Percentiles rank a stretch among this genome's conserved stretches.
Evolutionary conservation across 345 rosid genomes (phyloP).

Genomic region (Arabidopsis arenosa): DNA sequence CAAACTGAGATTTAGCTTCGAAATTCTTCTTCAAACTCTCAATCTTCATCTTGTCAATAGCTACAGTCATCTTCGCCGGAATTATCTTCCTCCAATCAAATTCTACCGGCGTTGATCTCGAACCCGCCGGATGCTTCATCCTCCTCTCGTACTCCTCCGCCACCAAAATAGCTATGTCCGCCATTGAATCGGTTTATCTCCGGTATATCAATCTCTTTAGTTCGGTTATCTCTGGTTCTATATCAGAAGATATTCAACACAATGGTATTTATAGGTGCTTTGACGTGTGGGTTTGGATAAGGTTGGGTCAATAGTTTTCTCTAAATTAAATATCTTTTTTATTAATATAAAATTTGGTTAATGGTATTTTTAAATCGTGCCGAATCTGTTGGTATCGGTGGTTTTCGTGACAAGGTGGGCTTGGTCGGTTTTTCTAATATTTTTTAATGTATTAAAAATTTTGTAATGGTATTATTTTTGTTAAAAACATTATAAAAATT

Average conservation of each 20-base stretch:
- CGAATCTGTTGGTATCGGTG: slow-evolving; percentile 33
- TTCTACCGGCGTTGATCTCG: slow-evolving; percentile 15
- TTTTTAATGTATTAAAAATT: neutral
- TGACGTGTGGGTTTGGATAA: slow-evolving; percentile 36
- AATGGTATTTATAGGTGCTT: slow-evolving; percentile 30
- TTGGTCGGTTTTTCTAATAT: slow-evolving; percentile 11
- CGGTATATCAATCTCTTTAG: slow-evolving; percentile 1
- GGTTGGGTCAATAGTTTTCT: slow-evolving; percentile 21
- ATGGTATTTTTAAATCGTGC: slow-evolving; percentile 25
- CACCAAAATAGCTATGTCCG: slow-evolving; percentile 47
- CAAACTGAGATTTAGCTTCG: slow-evolving; percentile 41
- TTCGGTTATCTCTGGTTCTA: slow-evolving; percentile 36
- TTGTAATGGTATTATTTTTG: neutral
- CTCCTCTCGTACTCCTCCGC: slow-evolving; percentile 47
- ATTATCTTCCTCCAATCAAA: slow-evolving; percentile 25
- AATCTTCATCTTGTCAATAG: slow-evolving; percentile 35
- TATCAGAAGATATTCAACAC: neutral
- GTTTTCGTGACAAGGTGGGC: slow-evolving; percentile 41
- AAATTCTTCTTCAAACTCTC: slow-evolving; percentile 38
- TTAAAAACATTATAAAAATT: neutral
- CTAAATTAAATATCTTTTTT: neutral
- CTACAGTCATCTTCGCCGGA: slow-evolving; percentile 37
- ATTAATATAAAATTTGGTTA: neutral
- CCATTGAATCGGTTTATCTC: slow-evolving; percentile 39
- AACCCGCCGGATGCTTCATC: slow-evolving; percentile 26